Base-by-base conservation (phyloP, 768 basidiomycete genomes). In the Serpula lacrymans region DNA sequence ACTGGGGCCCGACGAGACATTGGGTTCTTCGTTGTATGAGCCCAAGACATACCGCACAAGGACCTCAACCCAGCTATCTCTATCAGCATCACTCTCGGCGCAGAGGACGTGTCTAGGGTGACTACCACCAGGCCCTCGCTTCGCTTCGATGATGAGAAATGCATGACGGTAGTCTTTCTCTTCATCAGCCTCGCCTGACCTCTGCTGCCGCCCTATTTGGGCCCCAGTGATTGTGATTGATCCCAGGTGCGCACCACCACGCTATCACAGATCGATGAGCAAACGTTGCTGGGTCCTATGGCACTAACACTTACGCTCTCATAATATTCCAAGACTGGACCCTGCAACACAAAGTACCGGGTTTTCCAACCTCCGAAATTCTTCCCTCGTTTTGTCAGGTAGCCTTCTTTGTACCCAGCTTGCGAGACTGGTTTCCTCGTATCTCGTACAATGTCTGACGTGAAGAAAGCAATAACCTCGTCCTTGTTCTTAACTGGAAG, bases 351-450 rank as follows among this genome's bases (percentile, higher is more conserved):
- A 54, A 98, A 98, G 63, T 83, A 99, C 30, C 96, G 76, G 18
- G 91, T 91, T 58, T 95, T 94, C 95, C 91, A 94, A 2, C 95
- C 93, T 32, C 96, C 96, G 64, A 98, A 97, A 55, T 91, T 96
- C 70, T 97, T 92, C 16, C 94, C 94, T 43, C 92, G 77, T 67
- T 97, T 97, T 14, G 95, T 97, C 25, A 96, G 69, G 59, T 95
- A 95, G 12, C 94, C 95, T 62, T 95, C 90, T 63, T 95, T 96
- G 67, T 93, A 82, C 20, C 88, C 88, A 2, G 74, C 74, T 55
- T 87, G 84, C 68, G 78, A 78, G 14, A 87, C 87, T 2, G 88
- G 84, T 46, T 82, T 80, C 58, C 78, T 79, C 32, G 82, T 69
- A 48, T 84, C 82, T 24, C 81, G 81, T 25, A 93, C 77, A 39